Evolutionary conservation across 371 early-diverging fungal species (phyloP), one percentile per base, ranked within the genome.

Genomic region (Furculomyces boomerangus): DNA sequence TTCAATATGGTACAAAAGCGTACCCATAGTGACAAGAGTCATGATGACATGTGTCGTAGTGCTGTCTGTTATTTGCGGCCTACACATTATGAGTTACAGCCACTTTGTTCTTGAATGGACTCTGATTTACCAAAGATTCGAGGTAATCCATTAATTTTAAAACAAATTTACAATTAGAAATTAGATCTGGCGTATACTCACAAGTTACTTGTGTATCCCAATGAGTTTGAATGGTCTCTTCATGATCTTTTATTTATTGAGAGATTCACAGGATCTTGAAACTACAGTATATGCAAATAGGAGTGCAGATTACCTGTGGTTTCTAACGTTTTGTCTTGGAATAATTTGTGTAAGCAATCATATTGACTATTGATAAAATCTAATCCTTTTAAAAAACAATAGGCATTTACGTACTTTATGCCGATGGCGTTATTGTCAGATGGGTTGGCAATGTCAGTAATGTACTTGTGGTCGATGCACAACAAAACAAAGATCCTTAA

Each of bases 301-400:
- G 22, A 74, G 79, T 5, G 90, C 89, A 1, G 92, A 91, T 60
- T 89, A 83, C 53, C 72, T 82, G 29, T 88, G 76, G 64, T 87
- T 84, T 45, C 53, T 84, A 26, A 39, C 79, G 13, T 67, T 85
- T 53, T 65, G 71, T 53, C 65, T 75, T 52, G 55, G 54, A n/a
- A 8, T 46, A 1, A 61, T 71, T 48, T 27, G 20, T 25, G 52
- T 32, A 51, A 31, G 32, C 39, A 20, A 2, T 26, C 27, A 30
- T 32, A 37, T 30, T n/a, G 30, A 29, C n/a, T 0, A 10, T 44
- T 59, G 22, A 43, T 41, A 31, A 37, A 20, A n/a, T 18, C 22
- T 29, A 25, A 58, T 44, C 16, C 22, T 48, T 28, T 49, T 24
- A 16, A 16, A 8, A 30, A 49, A 5, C 3, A 22, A 22, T 49